These are phyloP conservation scores for Gonapodya prolifera DNA, from an alignment of 192 early-diverging fungal species.

Conservation along the genomic window DNA sequence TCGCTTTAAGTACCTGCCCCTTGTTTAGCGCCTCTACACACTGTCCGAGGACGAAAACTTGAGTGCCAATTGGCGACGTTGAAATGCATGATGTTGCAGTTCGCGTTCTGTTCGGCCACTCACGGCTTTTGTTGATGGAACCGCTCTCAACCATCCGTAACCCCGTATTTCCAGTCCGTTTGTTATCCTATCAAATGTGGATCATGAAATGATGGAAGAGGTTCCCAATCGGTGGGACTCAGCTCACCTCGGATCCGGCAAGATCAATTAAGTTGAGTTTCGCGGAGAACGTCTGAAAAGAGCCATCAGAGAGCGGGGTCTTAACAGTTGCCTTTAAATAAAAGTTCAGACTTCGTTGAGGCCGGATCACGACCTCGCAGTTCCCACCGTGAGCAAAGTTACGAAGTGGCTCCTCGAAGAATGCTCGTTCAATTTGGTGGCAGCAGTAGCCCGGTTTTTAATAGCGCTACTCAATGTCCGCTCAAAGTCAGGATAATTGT, in stretches of 20 bases:
- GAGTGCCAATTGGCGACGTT: too few species aligned
- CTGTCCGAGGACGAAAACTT: slow-evolving; percentile 52
- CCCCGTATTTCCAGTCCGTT: slow-evolving; percentile 42
- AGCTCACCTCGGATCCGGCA: slow-evolving; percentile 39
- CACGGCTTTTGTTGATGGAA: slow-evolving; percentile 48
- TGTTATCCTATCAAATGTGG: slow-evolving; percentile 31
- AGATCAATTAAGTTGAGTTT: slow-evolving; percentile 49
- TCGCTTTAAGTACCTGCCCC: slow-evolving; percentile 14
- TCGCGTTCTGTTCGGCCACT: too few species aligned
- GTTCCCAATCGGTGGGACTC: neutral
- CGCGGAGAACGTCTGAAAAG: slow-evolving; percentile 24
- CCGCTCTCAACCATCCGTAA: slow-evolving; percentile 49
- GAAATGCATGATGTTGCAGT: too few species aligned
- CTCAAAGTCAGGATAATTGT: slow-evolving; percentile 35
- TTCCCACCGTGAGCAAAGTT: slow-evolving; percentile 33
- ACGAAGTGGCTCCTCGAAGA: slow-evolving; percentile 54
- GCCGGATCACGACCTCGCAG: neutral
- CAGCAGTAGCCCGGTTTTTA: slow-evolving; percentile 43
- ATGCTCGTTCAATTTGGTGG: slow-evolving; percentile 48
- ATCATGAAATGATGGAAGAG: neutral
- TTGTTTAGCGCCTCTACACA: slow-evolving; percentile 50
- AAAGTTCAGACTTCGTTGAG: slow-evolving; percentile 19
- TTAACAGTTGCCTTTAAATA: neutral
- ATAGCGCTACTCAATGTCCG: slow-evolving; percentile 23
- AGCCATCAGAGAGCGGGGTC: slow-evolving; percentile 6